A percentile compares a stretch with the other conserved stretches of the same genome.
Conservation (phyloP, 805 yeast genomes). For the Monosporozyma aerobia region DNA sequence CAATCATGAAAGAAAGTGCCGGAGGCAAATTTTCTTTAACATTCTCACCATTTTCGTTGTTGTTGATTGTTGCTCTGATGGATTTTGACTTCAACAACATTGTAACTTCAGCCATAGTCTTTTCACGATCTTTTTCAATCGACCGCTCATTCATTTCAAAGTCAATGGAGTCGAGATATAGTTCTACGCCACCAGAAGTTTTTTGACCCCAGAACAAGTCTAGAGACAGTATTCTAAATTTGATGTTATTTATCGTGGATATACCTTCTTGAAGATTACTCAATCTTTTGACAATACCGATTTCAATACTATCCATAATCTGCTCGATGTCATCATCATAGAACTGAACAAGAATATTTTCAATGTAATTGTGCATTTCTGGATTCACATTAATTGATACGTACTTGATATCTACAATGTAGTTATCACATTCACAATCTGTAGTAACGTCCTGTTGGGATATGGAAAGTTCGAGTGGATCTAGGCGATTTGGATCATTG, state of each 20-base stretch:
- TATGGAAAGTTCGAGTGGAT: background rate
- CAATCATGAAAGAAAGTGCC: conserved; percentile 19
- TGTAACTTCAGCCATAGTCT: conserved; percentile 9
- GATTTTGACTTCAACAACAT: conserved; percentile 13
- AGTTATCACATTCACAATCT: conserved; percentile 9
- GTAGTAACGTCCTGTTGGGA: background rate
- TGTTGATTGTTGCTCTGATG: conserved; percentile 14
- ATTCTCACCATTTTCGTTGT: conserved; percentile 4
- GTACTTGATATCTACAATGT: conserved; percentile 35
- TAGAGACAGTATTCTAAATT: conserved; percentile 11
- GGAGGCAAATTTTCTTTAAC: conserved; percentile 17
- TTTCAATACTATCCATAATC: conserved; percentile 57
- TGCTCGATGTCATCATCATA: conserved; percentile 36
- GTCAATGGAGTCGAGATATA: conserved; percentile 17
- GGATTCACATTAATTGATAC: conserved; percentile 34
- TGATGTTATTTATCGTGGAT: conserved; percentile 9
- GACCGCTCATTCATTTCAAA: conserved; percentile 15
- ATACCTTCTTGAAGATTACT: conserved; percentile 23
- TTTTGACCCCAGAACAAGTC: conserved; percentile 19
- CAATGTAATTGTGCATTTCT: conserved; percentile 31
- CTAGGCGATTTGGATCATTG: background rate
- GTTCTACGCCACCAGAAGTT: conserved; percentile 12
- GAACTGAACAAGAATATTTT: conserved; percentile 30
- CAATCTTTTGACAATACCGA: conserved; percentile 43
- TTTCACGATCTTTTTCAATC: conserved; percentile 13